Evolutionary conservation across 73 alveolate species (phyloP).

Genomic region (Paramecium biaurelia): DNA sequence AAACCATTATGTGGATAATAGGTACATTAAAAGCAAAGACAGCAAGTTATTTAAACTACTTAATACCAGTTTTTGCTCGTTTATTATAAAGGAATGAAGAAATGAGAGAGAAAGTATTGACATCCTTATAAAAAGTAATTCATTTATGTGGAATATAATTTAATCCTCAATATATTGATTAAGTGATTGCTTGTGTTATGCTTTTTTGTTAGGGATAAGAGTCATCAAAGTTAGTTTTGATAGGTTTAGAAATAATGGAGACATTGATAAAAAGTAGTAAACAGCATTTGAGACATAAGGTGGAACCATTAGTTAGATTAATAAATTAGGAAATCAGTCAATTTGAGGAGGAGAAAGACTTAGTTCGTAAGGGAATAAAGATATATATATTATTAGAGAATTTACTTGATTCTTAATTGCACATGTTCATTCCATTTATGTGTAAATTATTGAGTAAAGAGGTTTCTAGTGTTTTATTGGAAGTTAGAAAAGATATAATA

Average conservation of each 20-base stretch:
- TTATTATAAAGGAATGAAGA: constrained; percentile 52
- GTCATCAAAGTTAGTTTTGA: constrained; percentile 16
- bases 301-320: constrained; percentile 59
- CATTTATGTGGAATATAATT: constrained; percentile 54
- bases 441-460: constrained; percentile 52
- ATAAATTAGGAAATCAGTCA: constrained; percentile 43
- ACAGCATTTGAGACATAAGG: constrained; percentile 52
- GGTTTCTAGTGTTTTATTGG: not conserved
- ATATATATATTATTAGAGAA: constrained; percentile 20
- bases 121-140: constrained; percentile 39
- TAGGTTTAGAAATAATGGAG: constrained; percentile 53
- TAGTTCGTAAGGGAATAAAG: constrained; percentile 46
- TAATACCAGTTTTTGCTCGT: constrained; percentile 55
- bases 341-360: constrained; percentile 40
- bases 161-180: not conserved
- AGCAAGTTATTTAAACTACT: constrained; percentile 31
- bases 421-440: constrained; percentile 61
- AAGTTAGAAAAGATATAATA: constrained; percentile 53
- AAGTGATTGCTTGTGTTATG: constrained; percentile 49
- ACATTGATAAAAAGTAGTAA: constrained; percentile 42
- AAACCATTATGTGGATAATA: constrained; percentile 58
- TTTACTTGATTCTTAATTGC: constrained; percentile 58
- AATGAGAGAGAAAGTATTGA: constrained; percentile 50
- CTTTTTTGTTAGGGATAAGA: constrained; percentile 38
- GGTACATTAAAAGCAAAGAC: constrained; percentile 61